Base-by-base conservation (phyloP, 2,329 filamentous ascomycete genomes). In the Aureobasidium sp. region DNA sequence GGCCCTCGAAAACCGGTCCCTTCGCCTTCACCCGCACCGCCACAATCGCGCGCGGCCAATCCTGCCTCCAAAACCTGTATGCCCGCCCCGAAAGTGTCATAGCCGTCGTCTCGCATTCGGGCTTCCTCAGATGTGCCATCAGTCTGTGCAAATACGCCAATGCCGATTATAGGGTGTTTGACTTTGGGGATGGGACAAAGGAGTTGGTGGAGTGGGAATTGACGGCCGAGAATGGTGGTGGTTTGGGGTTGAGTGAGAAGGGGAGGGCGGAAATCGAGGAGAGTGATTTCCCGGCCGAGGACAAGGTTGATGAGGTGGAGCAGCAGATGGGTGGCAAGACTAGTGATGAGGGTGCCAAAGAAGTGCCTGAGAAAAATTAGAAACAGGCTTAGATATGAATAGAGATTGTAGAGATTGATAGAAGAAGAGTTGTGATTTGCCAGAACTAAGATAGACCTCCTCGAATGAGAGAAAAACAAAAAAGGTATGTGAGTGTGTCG, bases 31-130 rank as follows among this genome's bases (percentile, higher is more conserved):
- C 72, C 1, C 71, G 71, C 34, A 61, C 62, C 3, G 75, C 78
- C 22, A 74, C 86, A 32, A 64, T 85, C 3, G 70, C 68, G 0
- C 78, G 84, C 11, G 83, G 76, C 0, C 74, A 77, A 59, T 64
- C 66, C 0, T 74, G 72, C 37, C 70, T 85, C 1, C 66, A 68
- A 27, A 70, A 71, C 22, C 69, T 86, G 21, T 71, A 76, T 56
- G 58, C 60, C 11, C 72, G 82, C 0, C 74, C 77, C 0, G 82
- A 86, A 66, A 79, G 79, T 59, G 71, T 82, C 48, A 74, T 86
- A 51, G 73, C 83, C 8, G 81, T 86, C 0, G 81, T 86, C 3
- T 79, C 78, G 1, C 83, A 86, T 66, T 80, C 82, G 2, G 80
- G 76, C 0, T 86, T 85, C 63, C 60, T 86, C 57, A 70, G 81